phyloP scores from a whole-genome alignment of 306 rosid genomes.

The Dryas octopetala region DNA sequence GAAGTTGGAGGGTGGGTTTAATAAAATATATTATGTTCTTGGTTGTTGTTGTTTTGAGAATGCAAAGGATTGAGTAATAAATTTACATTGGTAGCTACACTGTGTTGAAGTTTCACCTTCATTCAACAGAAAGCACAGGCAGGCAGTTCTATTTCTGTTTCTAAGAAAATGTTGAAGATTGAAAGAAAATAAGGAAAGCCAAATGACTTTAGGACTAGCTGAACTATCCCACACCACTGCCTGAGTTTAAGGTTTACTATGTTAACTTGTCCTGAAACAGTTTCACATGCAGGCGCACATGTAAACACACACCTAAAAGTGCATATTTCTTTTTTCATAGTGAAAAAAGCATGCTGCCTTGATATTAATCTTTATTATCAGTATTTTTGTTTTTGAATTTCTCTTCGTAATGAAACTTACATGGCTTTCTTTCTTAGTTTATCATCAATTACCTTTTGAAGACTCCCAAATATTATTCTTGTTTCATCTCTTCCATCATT shows the following conservation, averaged over 20 bases:
- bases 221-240: not conserved
- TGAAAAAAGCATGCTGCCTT: not conserved
- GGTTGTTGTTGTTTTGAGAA: constrained; percentile 8
- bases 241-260: not conserved
- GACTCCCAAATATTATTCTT: too few species aligned
- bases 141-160: not conserved
- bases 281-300: not conserved
- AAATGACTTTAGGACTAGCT: not conserved
- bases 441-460: too few species aligned
- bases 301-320: not conserved
- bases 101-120: not conserved
- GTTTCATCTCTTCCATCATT: too few species aligned
- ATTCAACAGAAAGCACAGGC: too few species aligned
- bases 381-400: too few species aligned
- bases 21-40: constrained; percentile 13
- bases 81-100: not conserved
- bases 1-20: constrained; percentile 45
- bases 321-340: not conserved
- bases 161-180: not conserved
- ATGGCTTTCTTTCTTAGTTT: too few species aligned
- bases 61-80: not conserved
- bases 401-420: too few species aligned
- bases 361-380: not conserved
- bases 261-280: not conserved
- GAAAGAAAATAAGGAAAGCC: not conserved